A percentile compares a stretch with the other conserved stretches of the same genome.
These are phyloP conservation scores for Plenodomus tracheiphilus DNA, from an alignment of 2,329 filamentous ascomycete species.

Conservation along the genomic window DNA sequence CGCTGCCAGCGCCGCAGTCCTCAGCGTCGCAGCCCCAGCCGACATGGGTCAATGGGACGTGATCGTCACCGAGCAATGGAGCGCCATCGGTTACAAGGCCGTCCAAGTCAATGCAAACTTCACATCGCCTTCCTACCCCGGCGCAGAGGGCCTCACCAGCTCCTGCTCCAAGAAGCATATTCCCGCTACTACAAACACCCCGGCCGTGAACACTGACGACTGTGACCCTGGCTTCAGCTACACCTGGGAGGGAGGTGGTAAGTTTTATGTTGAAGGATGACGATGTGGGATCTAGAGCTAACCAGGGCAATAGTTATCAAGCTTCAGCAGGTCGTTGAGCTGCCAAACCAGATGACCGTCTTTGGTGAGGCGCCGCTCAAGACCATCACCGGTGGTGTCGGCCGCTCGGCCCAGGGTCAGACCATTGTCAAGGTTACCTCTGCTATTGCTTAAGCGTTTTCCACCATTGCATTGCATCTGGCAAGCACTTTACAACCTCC, in stretches of 20 bases:
- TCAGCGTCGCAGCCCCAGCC: neutral
- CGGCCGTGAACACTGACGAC: neutral
- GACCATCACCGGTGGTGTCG: neutral
- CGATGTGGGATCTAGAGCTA: neutral
- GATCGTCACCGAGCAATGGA: neutral
- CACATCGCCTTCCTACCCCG: slow-evolving; percentile 8
- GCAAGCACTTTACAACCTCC: neutral
- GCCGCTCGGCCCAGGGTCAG: slow-evolving; percentile 1
- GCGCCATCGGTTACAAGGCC: neutral
- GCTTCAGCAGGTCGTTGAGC: slow-evolving; percentile 13
- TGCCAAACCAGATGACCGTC: slow-evolving; percentile 8
- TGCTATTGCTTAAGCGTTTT: slow-evolving; percentile 14
- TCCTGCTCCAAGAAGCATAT: too few species aligned
- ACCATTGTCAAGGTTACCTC: slow-evolving; percentile 7
- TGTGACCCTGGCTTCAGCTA: slow-evolving; percentile 9
- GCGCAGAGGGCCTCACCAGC: slow-evolving; percentile 4
- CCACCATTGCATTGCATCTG: neutral
- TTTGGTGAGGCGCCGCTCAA: slow-evolving; percentile 10
- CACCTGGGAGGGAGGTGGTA: slow-evolving; percentile 8
- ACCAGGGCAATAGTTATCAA: slow-evolving; percentile 4
- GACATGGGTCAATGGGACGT: slow-evolving; percentile 1
- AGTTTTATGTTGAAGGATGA: neutral
- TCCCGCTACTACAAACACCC: too few species aligned
- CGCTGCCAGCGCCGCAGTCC: neutral
- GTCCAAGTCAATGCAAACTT: slow-evolving; percentile 5